Conservation (phyloP, 257 asterid genomes). For the Vinca minor region DNA sequence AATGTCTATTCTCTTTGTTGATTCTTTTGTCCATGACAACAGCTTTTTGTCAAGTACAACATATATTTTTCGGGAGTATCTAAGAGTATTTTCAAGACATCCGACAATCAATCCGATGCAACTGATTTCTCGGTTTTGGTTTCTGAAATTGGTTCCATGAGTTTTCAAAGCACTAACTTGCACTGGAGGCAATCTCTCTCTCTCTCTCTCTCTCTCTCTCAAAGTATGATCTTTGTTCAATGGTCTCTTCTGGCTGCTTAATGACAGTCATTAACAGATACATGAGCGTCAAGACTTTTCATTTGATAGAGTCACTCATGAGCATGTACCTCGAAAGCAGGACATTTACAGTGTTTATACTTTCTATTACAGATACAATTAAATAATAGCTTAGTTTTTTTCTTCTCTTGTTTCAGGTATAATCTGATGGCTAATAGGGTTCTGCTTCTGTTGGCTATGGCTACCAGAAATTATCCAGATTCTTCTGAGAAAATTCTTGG, state of each 20-base stretch:
- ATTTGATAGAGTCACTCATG: neutral
- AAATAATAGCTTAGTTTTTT: slow-evolving; percentile 10
- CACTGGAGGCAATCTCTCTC: slow-evolving; percentile 74
- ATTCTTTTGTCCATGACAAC: slow-evolving; percentile 22
- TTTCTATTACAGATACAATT: slow-evolving; percentile 1
- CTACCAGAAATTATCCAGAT: slow-evolving; percentile 67
- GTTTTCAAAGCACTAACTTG: slow-evolving; percentile 72
- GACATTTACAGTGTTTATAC: neutral
- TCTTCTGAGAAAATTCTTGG: slow-evolving; percentile 54
- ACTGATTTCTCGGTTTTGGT: slow-evolving; percentile 68
- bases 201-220: neutral
- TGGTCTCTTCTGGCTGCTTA: slow-evolving; percentile 1
- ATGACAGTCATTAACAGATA: neutral
- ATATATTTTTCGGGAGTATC: slow-evolving; percentile 82
- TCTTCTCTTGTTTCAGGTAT: slow-evolving; percentile 53
- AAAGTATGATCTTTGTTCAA: neutral
- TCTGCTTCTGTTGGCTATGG: slow-evolving; percentile 84
- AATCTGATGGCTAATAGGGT: slow-evolving; percentile 97
- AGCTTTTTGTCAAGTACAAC: slow-evolving; percentile 95
- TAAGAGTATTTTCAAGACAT: slow-evolving; percentile 49
- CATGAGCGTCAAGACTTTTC: neutral
- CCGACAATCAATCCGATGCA: slow-evolving; percentile 46
- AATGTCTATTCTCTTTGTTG: neutral
- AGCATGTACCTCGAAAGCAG: neutral
- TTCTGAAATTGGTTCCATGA: slow-evolving; percentile 78